Conservation (phyloP, 148 eudicot genomes). For the Amaranthus hypochondriacus region DNA sequence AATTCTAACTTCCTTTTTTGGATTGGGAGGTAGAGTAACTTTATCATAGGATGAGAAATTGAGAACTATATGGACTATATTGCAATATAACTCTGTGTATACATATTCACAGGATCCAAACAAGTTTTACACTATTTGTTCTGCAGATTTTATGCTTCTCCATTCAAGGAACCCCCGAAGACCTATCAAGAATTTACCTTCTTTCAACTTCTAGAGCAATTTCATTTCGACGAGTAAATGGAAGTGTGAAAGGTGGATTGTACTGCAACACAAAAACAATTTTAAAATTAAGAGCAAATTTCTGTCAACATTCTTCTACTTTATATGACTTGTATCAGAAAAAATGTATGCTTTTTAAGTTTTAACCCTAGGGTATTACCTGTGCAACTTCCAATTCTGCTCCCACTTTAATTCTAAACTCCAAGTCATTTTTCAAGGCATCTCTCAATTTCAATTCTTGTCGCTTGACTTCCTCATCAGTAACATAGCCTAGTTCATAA, state of each 20-base stretch:
- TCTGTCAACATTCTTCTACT: background rate
- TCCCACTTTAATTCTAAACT: conserved; percentile 57
- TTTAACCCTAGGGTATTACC: conserved; percentile 32
- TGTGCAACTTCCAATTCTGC: conserved; percentile 81
- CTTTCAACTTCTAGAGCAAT: conserved; percentile 84
- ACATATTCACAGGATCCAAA: conserved; percentile 8
- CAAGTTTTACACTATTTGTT: conserved; percentile 4
- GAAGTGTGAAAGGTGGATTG: conserved; percentile 91
- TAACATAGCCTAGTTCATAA: conserved; percentile 63
- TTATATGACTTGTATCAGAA: background rate
- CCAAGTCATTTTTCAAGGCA: conserved; percentile 51
- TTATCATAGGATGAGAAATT: conserved; percentile 1
- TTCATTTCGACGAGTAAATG: conserved; percentile 93
- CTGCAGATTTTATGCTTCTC: background rate
- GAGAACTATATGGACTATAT: background rate
- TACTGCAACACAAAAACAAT: conserved; percentile 50
- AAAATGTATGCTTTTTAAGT: background rate
- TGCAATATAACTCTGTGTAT: background rate
- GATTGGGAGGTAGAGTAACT: background rate
- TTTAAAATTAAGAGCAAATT: background rate
- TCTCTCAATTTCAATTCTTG: conserved; percentile 58
- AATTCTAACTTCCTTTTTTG: too few species aligned
- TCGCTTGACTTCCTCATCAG: conserved; percentile 69
- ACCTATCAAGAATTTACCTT: conserved; percentile 28
- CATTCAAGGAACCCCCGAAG: background rate